These are phyloP conservation scores for Didymella arachidicola DNA, from an alignment of 2,329 filamentous ascomycete species.

Conservation along the genomic window DNA sequence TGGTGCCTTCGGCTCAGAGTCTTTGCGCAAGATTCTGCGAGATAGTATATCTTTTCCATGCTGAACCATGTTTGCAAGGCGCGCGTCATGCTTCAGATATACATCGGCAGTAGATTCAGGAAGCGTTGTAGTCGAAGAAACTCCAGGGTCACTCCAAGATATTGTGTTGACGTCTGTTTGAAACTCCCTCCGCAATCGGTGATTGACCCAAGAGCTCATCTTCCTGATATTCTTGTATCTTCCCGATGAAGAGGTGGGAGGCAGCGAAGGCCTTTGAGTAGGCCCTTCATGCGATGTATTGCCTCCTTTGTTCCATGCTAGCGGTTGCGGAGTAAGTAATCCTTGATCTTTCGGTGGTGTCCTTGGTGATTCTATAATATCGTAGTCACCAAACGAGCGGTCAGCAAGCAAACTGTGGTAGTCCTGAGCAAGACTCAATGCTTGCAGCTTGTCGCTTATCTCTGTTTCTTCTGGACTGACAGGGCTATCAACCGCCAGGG, in stretches of 20 bases:
- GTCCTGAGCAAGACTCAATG: conserved; percentile 39
- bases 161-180: neutral
- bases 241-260: neutral
- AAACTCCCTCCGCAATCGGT: neutral
- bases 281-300: neutral
- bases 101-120: neutral
- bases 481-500: neutral
- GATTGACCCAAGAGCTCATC: conserved; percentile 19
- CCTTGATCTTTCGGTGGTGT: conserved; percentile 16
- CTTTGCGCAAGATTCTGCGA: conserved; percentile 6
- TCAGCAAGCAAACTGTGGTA: conserved; percentile 40
- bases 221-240: conserved; percentile 4
- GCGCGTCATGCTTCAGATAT: neutral
- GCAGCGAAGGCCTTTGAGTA: neutral
- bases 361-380: neutral
- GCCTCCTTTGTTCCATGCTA: conserved; percentile 32
- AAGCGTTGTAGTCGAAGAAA: neutral
- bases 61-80: conserved; percentile 6
- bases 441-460: conserved; percentile 27
- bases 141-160: neutral
- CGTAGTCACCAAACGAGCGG: conserved; percentile 29
- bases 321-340: conserved; percentile 26
- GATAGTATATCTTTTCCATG: conserved; percentile 6
- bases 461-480: conserved; percentile 17
- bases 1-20: neutral